phyloP scores from a whole-genome alignment of 441 rosid genomes.

The Gossypium davidsonii region DNA sequence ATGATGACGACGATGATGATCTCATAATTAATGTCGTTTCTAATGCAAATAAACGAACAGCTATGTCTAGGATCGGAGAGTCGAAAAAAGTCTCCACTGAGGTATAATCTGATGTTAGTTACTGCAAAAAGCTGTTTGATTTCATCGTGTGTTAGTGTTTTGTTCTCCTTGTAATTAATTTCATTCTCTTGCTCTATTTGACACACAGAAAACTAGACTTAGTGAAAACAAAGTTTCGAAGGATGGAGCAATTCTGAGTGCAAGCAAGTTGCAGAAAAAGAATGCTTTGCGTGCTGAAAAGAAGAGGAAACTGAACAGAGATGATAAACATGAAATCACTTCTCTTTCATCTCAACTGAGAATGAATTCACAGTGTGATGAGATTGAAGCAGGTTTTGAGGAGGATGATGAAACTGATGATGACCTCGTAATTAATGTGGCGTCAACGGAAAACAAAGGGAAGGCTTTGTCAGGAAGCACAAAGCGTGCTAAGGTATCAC shows the following conservation, averaged over 20 bases:
- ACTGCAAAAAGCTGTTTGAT: background rate
- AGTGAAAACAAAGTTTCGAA: background rate
- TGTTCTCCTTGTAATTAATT: background rate
- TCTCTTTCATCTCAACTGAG: background rate
- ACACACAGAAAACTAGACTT: background rate
- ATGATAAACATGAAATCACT: background rate
- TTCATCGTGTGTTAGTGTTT: background rate
- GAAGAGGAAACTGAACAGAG: slow-evolving; percentile 6
- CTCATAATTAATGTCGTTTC: slow-evolving; percentile 49
- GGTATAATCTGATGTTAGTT: slow-evolving; percentile 29
- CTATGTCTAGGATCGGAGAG: slow-evolving; percentile 15
- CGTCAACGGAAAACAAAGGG: slow-evolving; percentile 25
- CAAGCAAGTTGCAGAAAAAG: background rate
- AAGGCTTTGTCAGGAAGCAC: slow-evolving; percentile 15
- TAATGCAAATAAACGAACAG: slow-evolving; percentile 19
- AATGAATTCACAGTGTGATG: background rate
- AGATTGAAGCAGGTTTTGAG: slow-evolving; percentile 9
- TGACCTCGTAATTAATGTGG: slow-evolving; percentile 48
- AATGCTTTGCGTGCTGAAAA: background rate
- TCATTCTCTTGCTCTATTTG: background rate
- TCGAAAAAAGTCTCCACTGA: slow-evolving; percentile 16
- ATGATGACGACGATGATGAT: slow-evolving; percentile 44
- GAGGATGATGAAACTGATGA: slow-evolving; percentile 38
- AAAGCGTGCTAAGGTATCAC: slow-evolving; percentile 13
- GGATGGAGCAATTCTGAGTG: background rate